Conservation (phyloP, 2,329 filamentous ascomycete genomes). For the Didymella pinodella region DNA sequence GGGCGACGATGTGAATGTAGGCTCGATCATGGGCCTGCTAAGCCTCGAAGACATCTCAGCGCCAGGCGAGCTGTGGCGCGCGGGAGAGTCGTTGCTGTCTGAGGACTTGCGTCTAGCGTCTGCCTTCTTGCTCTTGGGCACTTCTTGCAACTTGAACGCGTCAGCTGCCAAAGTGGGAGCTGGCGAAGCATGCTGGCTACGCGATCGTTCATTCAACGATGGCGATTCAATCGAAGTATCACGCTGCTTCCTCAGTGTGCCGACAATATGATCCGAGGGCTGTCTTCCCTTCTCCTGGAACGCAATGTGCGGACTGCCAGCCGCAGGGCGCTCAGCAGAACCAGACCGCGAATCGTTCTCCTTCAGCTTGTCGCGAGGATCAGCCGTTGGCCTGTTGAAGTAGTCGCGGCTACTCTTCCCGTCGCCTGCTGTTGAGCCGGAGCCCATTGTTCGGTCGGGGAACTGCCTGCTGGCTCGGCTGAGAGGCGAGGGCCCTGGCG, state of each 20-base stretch:
- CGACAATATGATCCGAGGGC: slow-evolving; percentile 67
- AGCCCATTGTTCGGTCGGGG: slow-evolving; percentile 35
- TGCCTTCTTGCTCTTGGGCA: slow-evolving; percentile 70
- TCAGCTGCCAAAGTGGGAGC: slow-evolving; percentile 47
- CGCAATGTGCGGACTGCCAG: slow-evolving; percentile 83
- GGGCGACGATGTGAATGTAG: slow-evolving; percentile 49
- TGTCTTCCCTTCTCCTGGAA: slow-evolving; percentile 84
- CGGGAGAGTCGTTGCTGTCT: slow-evolving; percentile 51
- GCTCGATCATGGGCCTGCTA: slow-evolving; percentile 45
- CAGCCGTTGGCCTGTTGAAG: slow-evolving; percentile 50
- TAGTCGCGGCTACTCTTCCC: slow-evolving; percentile 53
- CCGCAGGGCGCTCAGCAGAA: slow-evolving; percentile 53
- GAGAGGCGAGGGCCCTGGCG: slow-evolving; percentile 51
- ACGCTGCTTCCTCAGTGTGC: slow-evolving; percentile 59
- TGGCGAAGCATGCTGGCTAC: slow-evolving; percentile 49
- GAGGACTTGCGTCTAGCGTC: slow-evolving; percentile 56
- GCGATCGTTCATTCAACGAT: slow-evolving; percentile 59
- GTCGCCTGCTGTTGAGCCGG: slow-evolving; percentile 33
- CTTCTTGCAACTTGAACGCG: slow-evolving; percentile 79
- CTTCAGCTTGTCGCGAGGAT: slow-evolving; percentile 53
- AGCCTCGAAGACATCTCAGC: slow-evolving; percentile 50
- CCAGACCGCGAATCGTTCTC: slow-evolving; percentile 55
- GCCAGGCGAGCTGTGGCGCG: slow-evolving; percentile 51
- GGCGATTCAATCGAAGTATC: slow-evolving; percentile 45
- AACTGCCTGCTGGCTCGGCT: slow-evolving; percentile 43